These are phyloP conservation scores for Falciphora oryzae DNA, from an alignment of 2,329 filamentous ascomycete species.

Conservation along the genomic window DNA sequence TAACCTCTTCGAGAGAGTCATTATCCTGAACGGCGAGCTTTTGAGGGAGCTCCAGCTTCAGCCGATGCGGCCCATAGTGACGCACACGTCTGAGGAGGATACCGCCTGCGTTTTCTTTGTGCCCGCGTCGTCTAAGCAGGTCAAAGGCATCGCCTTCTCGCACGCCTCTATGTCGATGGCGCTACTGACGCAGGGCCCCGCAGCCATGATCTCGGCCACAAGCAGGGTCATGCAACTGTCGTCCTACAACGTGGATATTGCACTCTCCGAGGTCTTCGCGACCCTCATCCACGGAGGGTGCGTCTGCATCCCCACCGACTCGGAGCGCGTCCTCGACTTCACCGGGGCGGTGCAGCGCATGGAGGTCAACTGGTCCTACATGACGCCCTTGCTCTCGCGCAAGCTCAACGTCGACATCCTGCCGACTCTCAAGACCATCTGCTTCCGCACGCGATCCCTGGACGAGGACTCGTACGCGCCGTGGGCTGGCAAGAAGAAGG, in stretches of 20 bases:
- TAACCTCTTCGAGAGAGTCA: slow-evolving; percentile 33
- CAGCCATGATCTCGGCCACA: slow-evolving; percentile 40
- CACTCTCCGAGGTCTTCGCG: slow-evolving; percentile 47
- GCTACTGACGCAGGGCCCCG: slow-evolving; percentile 43
- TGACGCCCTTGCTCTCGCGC: slow-evolving; percentile 54
- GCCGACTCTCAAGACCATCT: slow-evolving; percentile 34
- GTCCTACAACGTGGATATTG: slow-evolving; percentile 49
- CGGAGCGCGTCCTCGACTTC: slow-evolving; percentile 44
- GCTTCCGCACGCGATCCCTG: slow-evolving; percentile 43
- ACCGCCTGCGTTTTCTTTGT: slow-evolving; percentile 58
- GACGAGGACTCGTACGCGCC: slow-evolving; percentile 42
- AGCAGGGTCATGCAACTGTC: slow-evolving; percentile 56
- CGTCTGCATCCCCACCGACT: slow-evolving; percentile 49
- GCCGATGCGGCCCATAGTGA: slow-evolving; percentile 12
- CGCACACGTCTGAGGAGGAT: slow-evolving; percentile 32
- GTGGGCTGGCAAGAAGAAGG: slow-evolving; percentile 39
- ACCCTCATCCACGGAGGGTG: slow-evolving; percentile 52
- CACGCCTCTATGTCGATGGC: slow-evolving; percentile 53
- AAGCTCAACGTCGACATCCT: slow-evolving; percentile 32
- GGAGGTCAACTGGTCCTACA: slow-evolving; percentile 45
- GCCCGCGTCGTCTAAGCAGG: slow-evolving; percentile 49
- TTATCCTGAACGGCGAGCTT: slow-evolving; percentile 20
- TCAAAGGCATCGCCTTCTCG: slow-evolving; percentile 57
- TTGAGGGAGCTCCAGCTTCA: slow-evolving; percentile 7
- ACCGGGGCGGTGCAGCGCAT: slow-evolving; percentile 42